Conservation (phyloP, 805 yeast species). For the Saturnispora serradocipensis region DNA sequence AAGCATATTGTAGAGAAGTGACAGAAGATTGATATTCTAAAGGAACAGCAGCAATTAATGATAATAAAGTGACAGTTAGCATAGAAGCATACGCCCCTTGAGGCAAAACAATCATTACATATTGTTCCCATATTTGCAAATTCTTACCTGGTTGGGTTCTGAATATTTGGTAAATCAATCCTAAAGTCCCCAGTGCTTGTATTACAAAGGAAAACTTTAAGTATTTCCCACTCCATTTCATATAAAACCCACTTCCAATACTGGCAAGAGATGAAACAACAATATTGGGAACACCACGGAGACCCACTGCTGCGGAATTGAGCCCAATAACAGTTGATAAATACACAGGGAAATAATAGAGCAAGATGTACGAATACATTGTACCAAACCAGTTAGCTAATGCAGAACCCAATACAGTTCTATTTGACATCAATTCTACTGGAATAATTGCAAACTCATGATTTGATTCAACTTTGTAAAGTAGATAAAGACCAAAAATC, state of each 20-base stretch:
- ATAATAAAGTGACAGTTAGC: slow-evolving; percentile 55
- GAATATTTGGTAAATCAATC: slow-evolving; percentile 25
- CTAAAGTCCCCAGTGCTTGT: slow-evolving; percentile 36
- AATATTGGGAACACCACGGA: slow-evolving; percentile 52
- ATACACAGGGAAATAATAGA: slow-evolving; percentile 56
- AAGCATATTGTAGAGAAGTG: slow-evolving; percentile 57
- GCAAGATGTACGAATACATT: slow-evolving; percentile 36
- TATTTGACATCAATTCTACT: slow-evolving; percentile 40
- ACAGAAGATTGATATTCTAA: slow-evolving; percentile 56
- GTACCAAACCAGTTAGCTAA: slow-evolving; percentile 54
- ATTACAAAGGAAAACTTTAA: slow-evolving; percentile 35
- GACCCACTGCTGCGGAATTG: slow-evolving; percentile 49
- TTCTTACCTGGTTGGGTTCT: slow-evolving; percentile 18
- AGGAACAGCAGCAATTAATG: slow-evolving; percentile 68
- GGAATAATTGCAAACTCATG: slow-evolving; percentile 54
- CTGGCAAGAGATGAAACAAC: slow-evolving; percentile 51
- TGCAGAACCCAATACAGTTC: slow-evolving; percentile 57
- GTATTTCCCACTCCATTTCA: slow-evolving; percentile 57
- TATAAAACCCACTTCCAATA: slow-evolving; percentile 53
- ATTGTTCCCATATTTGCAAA: slow-evolving; percentile 31
- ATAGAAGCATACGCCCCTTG: slow-evolving; percentile 49
- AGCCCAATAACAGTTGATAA: slow-evolving; percentile 46
- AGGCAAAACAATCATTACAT: slow-evolving; percentile 36
- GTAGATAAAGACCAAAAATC: slow-evolving; percentile 7
- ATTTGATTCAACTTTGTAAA: slow-evolving; percentile 16